Evolutionary conservation across 805 yeast species (phyloP).

Genomic region (Vanderwaltozyma tropicalis): DNA sequence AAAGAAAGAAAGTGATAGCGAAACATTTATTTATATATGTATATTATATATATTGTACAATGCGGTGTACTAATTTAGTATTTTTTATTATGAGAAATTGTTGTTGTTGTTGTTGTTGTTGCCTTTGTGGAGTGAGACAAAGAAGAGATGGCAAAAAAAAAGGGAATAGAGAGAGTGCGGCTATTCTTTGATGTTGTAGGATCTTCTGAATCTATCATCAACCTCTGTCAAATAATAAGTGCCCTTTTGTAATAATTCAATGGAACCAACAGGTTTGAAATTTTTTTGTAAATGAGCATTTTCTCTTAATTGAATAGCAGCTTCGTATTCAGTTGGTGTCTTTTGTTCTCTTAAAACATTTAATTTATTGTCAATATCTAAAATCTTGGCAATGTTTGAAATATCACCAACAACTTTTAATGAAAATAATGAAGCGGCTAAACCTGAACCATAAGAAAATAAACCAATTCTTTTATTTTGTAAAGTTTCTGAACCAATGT

Average conservation of each 20-base stretch:
- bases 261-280: conserved; percentile 69
- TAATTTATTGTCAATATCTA: conserved; percentile 61
- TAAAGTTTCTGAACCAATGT: conserved; percentile 61
- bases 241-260: conserved; percentile 62
- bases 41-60: too few species aligned
- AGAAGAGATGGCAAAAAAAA: too few species aligned
- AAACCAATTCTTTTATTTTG: conserved; percentile 80
- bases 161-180: too few species aligned
- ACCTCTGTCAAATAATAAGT: conserved; percentile 74
- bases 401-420: conserved; percentile 75
- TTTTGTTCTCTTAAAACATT: conserved; percentile 46
- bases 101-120: too few species aligned
- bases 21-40: too few species aligned
- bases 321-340: conserved; percentile 75
- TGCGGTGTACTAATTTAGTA: too few species aligned
- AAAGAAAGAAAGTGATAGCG: too few species aligned
- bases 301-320: conserved; percentile 78
- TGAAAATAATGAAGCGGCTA: conserved; percentile 84
- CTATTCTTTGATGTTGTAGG: conserved; percentile 59
- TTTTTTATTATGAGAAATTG: too few species aligned
- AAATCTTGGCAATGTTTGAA: conserved; percentile 47
- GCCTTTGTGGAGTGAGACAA: too few species aligned
- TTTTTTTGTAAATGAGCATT: conserved; percentile 73
- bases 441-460: conserved; percentile 97
- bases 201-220: conserved; percentile 84